phyloP scores from a whole-genome alignment of 768 basidiomycete genomes.

The Auriscalpium microsporum region DNA sequence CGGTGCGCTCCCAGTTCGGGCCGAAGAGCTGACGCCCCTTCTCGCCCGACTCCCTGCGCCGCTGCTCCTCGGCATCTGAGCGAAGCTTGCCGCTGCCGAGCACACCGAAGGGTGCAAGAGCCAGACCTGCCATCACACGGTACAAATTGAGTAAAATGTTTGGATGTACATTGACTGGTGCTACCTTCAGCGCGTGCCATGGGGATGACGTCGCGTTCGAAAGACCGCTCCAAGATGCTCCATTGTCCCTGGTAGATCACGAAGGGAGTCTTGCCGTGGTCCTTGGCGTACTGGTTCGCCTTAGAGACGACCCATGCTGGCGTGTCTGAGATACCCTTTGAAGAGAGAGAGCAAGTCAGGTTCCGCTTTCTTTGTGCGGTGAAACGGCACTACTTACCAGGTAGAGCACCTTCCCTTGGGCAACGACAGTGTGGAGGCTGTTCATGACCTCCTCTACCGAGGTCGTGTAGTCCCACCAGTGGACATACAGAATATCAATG shows the following conservation, averaged over 20 bases:
- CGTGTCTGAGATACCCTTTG: constrained; percentile 21
- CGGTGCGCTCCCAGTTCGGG: constrained; percentile 37
- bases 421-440: constrained; percentile 30
- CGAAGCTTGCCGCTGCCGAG: constrained; percentile 23
- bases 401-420: constrained; percentile 34
- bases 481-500: constrained; percentile 38
- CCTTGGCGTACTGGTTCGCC: constrained; percentile 31
- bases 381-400: constrained; percentile 8
- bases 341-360: not conserved
- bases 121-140: constrained; percentile 15
- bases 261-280: constrained; percentile 33
- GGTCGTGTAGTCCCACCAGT: constrained; percentile 37
- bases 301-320: constrained; percentile 31
- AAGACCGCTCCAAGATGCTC: constrained; percentile 25
- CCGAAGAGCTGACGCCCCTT: constrained; percentile 26
- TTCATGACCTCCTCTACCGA: constrained; percentile 37
- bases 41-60: constrained; percentile 8
- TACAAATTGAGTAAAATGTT: too few relatives aligned
- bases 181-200: constrained; percentile 17
- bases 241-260: constrained; percentile 33
- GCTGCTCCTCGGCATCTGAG: constrained; percentile 17
- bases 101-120: constrained; percentile 24
- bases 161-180: not conserved
- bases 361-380: too few relatives aligned
- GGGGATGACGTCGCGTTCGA: constrained; percentile 36